phyloP scores from a whole-genome alignment of 108 stramenopile genomes.

The Cyclotella sp. region DNA sequence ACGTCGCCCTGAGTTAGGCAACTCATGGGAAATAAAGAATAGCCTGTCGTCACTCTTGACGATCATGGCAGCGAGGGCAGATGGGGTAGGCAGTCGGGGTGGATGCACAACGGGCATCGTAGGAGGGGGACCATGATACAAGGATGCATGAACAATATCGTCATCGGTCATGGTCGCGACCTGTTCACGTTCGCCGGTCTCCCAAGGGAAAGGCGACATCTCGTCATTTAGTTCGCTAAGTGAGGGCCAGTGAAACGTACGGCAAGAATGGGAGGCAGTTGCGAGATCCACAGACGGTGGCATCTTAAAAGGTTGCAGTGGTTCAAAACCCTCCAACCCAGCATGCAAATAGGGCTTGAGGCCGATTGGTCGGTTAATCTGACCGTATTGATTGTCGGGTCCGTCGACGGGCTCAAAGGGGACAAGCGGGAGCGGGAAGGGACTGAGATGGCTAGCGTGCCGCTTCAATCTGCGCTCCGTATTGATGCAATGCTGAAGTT shows the following conservation, averaged over 20 bases:
- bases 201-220: background rate
- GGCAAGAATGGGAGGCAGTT: too few relatives aligned
- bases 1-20: background rate
- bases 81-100: background rate
- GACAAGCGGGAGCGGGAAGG: conserved; percentile 7
- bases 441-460: conserved; percentile 13
- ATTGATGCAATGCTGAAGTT: background rate
- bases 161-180: background rate
- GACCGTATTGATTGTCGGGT: conserved; percentile 11
- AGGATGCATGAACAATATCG: too few relatives aligned
- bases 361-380: background rate
- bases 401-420: background rate
- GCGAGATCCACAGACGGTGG: background rate
- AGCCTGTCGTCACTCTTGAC: background rate
- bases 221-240: conserved; percentile 13
- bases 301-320: background rate
- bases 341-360: background rate
- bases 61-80: background rate
- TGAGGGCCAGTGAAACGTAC: background rate
- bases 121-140: conserved; percentile 14
- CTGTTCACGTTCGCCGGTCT: background rate
- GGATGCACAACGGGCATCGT: background rate
- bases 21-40: background rate
- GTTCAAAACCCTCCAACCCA: conserved; percentile 7
- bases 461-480: background rate